Evolutionary conservation across 2,329 filamentous ascomycete genomes (phyloP), one percentile per base, ranked within the genome.

Genomic region (Ambrosiella beaveri): DNA sequence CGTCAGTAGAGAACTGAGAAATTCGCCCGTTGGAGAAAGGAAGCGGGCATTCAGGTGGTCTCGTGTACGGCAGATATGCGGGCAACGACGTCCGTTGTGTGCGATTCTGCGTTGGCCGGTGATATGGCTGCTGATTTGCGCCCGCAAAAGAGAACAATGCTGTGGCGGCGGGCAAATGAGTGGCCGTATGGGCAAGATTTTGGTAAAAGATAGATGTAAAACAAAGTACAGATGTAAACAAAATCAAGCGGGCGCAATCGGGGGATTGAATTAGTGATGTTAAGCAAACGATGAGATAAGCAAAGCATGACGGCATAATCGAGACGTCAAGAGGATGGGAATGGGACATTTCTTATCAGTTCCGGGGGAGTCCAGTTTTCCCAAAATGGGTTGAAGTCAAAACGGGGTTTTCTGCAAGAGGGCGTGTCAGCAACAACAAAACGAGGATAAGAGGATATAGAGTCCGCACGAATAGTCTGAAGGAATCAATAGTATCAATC

Each of bases 231-330:
- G 8, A n/a, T 9, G 27, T 27, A 44, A n/a, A 38, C 15, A 19
- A 50, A 53, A 37, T 13, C 11, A 27, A 41, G 52, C 57, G 57
- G 57, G 57, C 57, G 57, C 53, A 57, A 36, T 35, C 41, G 12
- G 9, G 45, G 40, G 35, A 59, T 55, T 47, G 52, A 60, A 39
- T 50, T 53, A 40, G 40, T 56, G 54, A 47, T 59, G 40, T n/a
- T 39, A 19, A 36, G 39, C 39, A 60, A 55, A 60, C 37, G n/a
- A 60, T 54, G 41, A 57, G 54, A 60, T 57, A 60, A 60, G 58
- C 52, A 50, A 41, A 54, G 35, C 19, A 13, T 19, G 41, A 54
- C 38, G 38, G 17, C 17, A 39, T 17, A 54, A 27, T 41, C 37
- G 9, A 36, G 13, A 51, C 17, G 52, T 37, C 19, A 39, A 54